phyloP scores from a whole-genome alignment of 2,329 filamentous ascomycete species.

The Albifimbria verrucaria region DNA sequence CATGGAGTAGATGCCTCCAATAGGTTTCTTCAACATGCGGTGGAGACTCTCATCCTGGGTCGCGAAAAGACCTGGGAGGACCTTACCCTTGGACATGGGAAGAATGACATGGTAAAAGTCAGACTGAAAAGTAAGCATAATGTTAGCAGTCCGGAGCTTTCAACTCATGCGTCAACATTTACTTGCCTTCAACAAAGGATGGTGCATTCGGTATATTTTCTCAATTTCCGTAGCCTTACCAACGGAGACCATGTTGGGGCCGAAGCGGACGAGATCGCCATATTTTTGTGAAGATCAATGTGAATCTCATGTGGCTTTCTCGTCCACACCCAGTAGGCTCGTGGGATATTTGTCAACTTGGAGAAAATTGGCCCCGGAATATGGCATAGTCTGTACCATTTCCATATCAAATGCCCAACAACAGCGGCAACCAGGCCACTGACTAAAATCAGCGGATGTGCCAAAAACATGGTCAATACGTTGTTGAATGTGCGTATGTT shows the following conservation, averaged over 20 bases:
- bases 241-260: constrained; percentile 2
- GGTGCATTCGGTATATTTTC: constrained; percentile 3
- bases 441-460: background rate
- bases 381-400: background rate
- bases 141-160: background rate
- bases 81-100: constrained; percentile 2
- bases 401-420: background rate
- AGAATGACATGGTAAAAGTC: constrained; percentile 4
- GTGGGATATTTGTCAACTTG: background rate
- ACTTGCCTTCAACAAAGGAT: background rate
- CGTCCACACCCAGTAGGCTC: constrained; percentile 1
- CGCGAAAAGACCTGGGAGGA: constrained; percentile 1
- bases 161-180: background rate
- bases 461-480: background rate
- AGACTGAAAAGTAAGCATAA: background rate
- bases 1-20: constrained; percentile 2
- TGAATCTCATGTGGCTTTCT: constrained; percentile 1
- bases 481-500: background rate
- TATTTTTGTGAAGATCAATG: constrained; percentile 1
- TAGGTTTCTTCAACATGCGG: constrained; percentile 1
- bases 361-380: constrained; percentile 1
- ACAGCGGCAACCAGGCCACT: background rate
- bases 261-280: constrained; percentile 1
- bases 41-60: constrained; percentile 1
- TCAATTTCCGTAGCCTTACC: constrained; percentile 1